Percentiles rank a stretch among this genome's conserved stretches.
Evolutionary conservation across 2,329 filamentous ascomycete genomes (phyloP).

Genomic region (Colletotrichum limetticola): DNA sequence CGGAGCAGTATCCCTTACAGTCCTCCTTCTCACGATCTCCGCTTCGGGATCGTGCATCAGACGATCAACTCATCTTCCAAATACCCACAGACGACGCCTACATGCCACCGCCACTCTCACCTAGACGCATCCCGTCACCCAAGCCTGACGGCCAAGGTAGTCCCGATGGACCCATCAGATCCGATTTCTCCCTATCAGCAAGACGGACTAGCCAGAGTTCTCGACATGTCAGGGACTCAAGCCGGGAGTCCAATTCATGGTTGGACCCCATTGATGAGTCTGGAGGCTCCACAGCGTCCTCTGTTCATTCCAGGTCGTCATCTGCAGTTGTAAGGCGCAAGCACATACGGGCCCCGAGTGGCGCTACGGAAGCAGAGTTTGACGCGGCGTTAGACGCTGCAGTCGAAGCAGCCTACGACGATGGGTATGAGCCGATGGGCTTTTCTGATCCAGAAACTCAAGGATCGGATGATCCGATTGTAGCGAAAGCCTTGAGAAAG

Average conservation of each 20-base stretch:
- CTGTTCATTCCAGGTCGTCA: conserved; percentile 82
- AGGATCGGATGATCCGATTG: conserved; percentile 41
- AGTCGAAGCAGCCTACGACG: conserved; percentile 95
- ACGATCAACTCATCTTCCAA: conserved; percentile 52
- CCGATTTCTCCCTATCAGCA: conserved; percentile 47
- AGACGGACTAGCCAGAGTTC: conserved; percentile 39
- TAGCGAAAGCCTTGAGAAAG: conserved; percentile 69
- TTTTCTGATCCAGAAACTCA: conserved; percentile 43
- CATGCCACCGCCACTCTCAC: conserved; percentile 78
- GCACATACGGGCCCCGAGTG: conserved; percentile 75
- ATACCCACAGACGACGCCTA: conserved; percentile 66
- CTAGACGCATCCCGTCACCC: conserved; percentile 62
- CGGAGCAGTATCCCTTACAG: conserved; percentile 51
- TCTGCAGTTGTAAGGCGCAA: conserved; percentile 75
- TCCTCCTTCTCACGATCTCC: conserved; percentile 66
- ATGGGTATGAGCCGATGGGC: conserved; percentile 82
- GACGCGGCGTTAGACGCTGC: conserved; percentile 94
- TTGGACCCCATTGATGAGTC: conserved; percentile 95
- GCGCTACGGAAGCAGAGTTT: conserved; percentile 87
- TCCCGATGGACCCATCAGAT: conserved; percentile 43
- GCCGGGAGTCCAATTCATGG: conserved; percentile 89
- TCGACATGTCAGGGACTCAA: conserved; percentile 67
- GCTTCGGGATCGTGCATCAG: conserved; percentile 45
- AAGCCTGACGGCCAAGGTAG: conserved; percentile 38
- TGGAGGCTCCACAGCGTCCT: conserved; percentile 81